Evolutionary conservation across 2,329 filamentous ascomycete genomes (phyloP), one percentile per base, ranked within the genome.

Genomic region (Aspergillus ruber): DNA sequence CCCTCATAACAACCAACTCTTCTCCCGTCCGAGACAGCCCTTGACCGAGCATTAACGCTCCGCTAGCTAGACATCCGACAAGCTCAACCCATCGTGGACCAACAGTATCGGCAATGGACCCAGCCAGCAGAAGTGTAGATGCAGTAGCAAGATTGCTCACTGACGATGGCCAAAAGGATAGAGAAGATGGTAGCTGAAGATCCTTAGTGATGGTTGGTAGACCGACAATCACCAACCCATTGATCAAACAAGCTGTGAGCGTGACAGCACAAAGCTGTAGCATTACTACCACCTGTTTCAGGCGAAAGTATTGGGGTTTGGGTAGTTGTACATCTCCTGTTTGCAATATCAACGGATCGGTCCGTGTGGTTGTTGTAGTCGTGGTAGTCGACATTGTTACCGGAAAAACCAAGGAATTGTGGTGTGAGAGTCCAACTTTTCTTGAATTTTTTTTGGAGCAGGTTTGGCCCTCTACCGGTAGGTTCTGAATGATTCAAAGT

Each of bases 81-180:
- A 78, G 62, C 45, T 77, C 74, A 56, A 77, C 70, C 33, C 67
- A 54, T 43, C 71, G 60, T 39, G 68, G 70, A 0, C 78, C 78
- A 3, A 79, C 65, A 0, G 76, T 70, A 60, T 80, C 77, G 6
- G 75, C 70, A 6, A 80, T 59, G 3, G 77, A 73, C 3, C 77
- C 77, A 3, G 71, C 68, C 2, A 79, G 57, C 1, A 80, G 65
- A 0, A 80, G 69, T 1, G 52, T 52, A 1, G 52, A 56, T 1
- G 67, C 61, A 4, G 66, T 68, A 0, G 66, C 57, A 5, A 71
- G 60, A 48, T 58, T 65, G 20, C 21, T 59, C 46, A 49, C 62
- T 23, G 62, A 62, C 4, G 56, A 63, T 38, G 68, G 56, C 57
- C 58, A 57, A 33, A 64, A 50, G 44, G 54, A 47, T 20, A 54